A percentile compares a stretch with the other conserved stretches of the same genome.
Conservation (phyloP, 1,284 basidiomycete species). For the Neolentinus lepideus region DNA sequence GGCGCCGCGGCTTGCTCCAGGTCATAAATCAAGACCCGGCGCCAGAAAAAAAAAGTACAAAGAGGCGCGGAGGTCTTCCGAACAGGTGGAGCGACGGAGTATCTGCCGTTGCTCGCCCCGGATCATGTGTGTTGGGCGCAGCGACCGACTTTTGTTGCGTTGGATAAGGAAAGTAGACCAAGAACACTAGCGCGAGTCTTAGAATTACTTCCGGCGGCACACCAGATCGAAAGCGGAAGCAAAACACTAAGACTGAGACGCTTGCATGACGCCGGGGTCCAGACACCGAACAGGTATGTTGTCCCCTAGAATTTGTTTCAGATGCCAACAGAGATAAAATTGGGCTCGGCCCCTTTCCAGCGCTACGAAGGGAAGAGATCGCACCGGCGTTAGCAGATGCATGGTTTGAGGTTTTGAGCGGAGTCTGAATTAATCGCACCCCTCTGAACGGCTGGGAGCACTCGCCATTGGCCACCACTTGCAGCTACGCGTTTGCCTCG, state of each 20-base stretch:
- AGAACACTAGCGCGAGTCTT: neutral
- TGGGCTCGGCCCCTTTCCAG: neutral
- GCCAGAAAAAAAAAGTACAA: neutral
- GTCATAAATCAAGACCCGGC: neutral
- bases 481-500: slow-evolving; percentile 4
- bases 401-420: neutral
- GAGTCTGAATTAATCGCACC: neutral
- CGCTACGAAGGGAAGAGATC: neutral
- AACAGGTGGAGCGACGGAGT: neutral
- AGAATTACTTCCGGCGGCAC: neutral
- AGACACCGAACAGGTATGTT: slow-evolving; percentile 1
- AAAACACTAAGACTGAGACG: neutral
- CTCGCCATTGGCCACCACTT: too few relatives aligned
- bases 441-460: neutral
- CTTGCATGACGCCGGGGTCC: neutral
- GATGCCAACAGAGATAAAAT: slow-evolving; percentile 1
- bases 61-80: neutral
- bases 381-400: neutral
- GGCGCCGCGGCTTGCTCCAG: neutral
- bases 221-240: slow-evolving; percentile 1
- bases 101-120: neutral
- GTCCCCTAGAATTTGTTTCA: slow-evolving; percentile 1
- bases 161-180: too few relatives aligned
- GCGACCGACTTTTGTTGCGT: neutral
- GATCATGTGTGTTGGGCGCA: neutral